Base-by-base conservation (phyloP, 2,329 filamentous ascomycete species). In the Microsporum audouinii region DNA sequence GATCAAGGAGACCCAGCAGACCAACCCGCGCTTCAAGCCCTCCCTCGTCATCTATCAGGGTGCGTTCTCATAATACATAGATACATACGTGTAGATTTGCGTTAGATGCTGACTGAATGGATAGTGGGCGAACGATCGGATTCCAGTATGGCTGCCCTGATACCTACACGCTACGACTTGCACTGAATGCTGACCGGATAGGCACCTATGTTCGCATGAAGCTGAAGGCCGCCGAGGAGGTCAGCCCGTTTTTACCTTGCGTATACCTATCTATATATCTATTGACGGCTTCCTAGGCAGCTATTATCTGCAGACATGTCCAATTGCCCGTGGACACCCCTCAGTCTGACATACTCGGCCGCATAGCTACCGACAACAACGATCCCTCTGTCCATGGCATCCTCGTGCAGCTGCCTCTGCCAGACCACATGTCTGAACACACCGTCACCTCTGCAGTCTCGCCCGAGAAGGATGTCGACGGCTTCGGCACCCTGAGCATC, bases 131-230 rank as follows among this genome's bases (percentile, higher is more conserved):
- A 91, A 74, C 86, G 94, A 69, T 89, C 89, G 67, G 94, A 99
- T 78, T 96, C 91, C 41, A 88, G 89, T 95, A 82, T 72, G 86
- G 34, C 10, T 34, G n/a, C 29, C 5, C 17, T 47, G 5, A 8
- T 55, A 51, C 33, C 43, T 38, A 60, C 57, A 67, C 45, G 6
- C 38, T 14, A n/a, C 27, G 12, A 27, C 31, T 53, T 36, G 57
- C 17, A 47, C 51, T 51, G 17, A 17, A 17, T 59, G 58, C 66
- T 74, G 68, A 73, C 68, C 61, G 65, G 43, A 61, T 70, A 92
- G 88, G 87, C 71, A 97, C 92, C 59, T 99, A 99, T 88, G 92
- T 99, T 77, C 91, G 91, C 78, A 99, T 99, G 94, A 99, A 99
- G 80, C 79, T 96, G 71, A 99, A 96, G 82, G 94, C 94, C 66